Base-by-base conservation (phyloP, 306 rosid genomes). In the Ziziphus jujuba region DNA sequence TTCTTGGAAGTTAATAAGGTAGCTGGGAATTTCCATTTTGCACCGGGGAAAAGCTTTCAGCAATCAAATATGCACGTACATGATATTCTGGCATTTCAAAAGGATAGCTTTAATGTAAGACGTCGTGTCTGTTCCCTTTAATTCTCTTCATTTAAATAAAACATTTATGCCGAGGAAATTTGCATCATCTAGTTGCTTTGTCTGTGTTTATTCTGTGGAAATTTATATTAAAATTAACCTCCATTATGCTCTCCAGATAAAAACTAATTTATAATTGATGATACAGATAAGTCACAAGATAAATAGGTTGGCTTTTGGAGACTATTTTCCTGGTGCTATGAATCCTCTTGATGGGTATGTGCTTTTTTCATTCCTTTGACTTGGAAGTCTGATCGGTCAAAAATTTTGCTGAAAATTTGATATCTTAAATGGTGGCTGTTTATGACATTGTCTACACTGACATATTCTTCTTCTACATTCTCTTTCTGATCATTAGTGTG, bases 11-110 rank as follows among this genome's bases (percentile, higher is more conserved):
- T 93, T 65, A 95, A 95, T 75, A 95, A 95, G 81, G 97, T 95
- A 51, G 99, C 97, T 7, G 97, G 99, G 64, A 95, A 91, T 82
- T 95, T 95, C 66, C 99, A 95, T 77, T 90, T 95, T 84, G 97
- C 97, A 61, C 96, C 95, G 62, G 99, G 97, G 73, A 95, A 95
- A 85, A 95, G 99, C 77, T 95, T 95, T 78, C 97, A 95, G 73
- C 97, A 95, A 78, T 87, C 97, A 59, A 90, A 89, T 61, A 92
- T 85, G 53, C 99, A 88, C 52, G 91, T 95, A 25, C 99, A 95
- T 53, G 96, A 95, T 81, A 62, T 95, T 45, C 75, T 87, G 84
- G 87, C 96, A 53, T 90, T 95, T 85, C 97, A 95, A 83, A 95
- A 85, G 83, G 97, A 95, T 59, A 88, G 95, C 65, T 95, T 90